Evolutionary conservation across 345 rosid genomes (phyloP).

Genomic region (Acer yangbiense): DNA sequence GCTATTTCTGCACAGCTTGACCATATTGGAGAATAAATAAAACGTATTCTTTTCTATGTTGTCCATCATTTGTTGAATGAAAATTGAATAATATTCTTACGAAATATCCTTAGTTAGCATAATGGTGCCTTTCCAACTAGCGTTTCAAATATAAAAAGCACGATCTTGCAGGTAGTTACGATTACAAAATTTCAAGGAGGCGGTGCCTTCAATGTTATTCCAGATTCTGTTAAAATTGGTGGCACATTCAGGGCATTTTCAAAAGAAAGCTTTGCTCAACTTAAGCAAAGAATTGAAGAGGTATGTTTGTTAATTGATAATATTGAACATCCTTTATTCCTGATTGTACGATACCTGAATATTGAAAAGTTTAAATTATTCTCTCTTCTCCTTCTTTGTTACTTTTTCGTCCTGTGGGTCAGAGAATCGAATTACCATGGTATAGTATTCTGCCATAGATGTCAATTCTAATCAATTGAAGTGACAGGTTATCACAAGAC

Average conservation of each 20-base stretch:
- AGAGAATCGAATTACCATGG: too few relatives aligned
- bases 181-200: conserved; percentile 71
- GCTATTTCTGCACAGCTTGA: too few relatives aligned
- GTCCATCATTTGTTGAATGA: background rate
- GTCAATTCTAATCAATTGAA: conserved; percentile 5
- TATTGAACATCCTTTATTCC: background rate
- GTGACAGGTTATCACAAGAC: conserved; percentile 36
- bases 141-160: conserved; percentile 6
- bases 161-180: conserved; percentile 64
- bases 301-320: conserved; percentile 26
- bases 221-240: conserved; percentile 74
- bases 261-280: conserved; percentile 43
- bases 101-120: background rate
- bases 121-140: background rate
- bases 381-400: background rate
- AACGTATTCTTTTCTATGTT: background rate
- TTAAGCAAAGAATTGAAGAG: conserved; percentile 71
- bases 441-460: background rate
- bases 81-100: background rate
- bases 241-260: conserved; percentile 83
- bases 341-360: background rate
- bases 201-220: conserved; percentile 75
- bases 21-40: background rate
- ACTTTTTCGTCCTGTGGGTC: too few relatives aligned
- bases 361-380: conserved; percentile 1